A percentile compares a stretch with the other conserved stretches of the same genome.
phyloP scores from a whole-genome alignment of 495 filamentous ascomycete genomes.

The Penicillium cosmopolitanum region DNA sequence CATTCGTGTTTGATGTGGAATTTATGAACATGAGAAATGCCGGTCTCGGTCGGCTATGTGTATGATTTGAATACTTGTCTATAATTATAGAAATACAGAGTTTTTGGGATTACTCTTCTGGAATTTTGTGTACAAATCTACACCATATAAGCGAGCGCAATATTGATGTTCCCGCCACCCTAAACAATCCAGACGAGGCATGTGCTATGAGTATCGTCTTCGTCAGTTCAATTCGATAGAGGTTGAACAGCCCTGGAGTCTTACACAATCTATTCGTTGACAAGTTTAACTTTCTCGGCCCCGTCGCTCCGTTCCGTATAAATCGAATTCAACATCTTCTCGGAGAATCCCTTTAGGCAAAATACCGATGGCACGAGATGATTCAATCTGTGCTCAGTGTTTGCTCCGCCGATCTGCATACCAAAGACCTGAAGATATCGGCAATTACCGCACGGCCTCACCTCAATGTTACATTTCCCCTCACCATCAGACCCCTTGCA shows the following conservation, averaged over 20 bases:
- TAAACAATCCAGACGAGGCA: too few species aligned
- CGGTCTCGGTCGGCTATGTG: not conserved
- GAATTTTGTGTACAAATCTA: not conserved
- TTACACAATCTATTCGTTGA: too few species aligned
- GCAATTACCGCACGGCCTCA: slow-evolving; percentile 6
- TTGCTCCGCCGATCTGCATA: not conserved
- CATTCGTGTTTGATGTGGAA: slow-evolving; percentile 15
- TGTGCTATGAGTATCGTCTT: too few species aligned
- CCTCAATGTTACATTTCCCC: slow-evolving; percentile 22
- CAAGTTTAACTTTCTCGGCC: too few species aligned
- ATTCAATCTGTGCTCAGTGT: not conserved
- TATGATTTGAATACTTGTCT: not conserved
- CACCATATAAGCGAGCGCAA: too few species aligned
- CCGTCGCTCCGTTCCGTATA: too few species aligned
- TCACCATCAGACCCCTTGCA: slow-evolving; percentile 10
- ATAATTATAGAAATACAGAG: not conserved
- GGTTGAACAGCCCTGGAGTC: too few species aligned
- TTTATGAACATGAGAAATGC: too few species aligned
- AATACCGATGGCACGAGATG: slow-evolving; percentile 7
- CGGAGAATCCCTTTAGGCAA: slow-evolving; percentile 13
- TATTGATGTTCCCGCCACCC: too few species aligned
- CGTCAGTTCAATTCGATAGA: too few species aligned
- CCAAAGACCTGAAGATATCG: slow-evolving; percentile 3
- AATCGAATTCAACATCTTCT: not conserved
- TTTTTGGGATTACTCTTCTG: not conserved